phyloP scores from a whole-genome alignment of 495 filamentous ascomycete genomes.

The Penicillium taxi region DNA sequence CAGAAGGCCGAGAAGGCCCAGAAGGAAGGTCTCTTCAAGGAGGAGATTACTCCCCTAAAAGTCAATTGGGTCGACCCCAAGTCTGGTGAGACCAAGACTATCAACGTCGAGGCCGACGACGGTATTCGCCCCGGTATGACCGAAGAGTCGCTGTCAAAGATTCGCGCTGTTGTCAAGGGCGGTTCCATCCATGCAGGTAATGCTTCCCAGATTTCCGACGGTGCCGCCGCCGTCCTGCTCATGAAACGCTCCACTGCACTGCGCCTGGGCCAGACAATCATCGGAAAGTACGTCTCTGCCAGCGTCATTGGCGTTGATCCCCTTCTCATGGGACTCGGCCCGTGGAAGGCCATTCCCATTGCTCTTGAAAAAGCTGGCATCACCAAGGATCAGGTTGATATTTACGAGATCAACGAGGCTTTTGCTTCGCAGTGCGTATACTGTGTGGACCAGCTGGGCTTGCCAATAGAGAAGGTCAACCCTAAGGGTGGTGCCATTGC shows the following conservation, averaged over 20 bases:
- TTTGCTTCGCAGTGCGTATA: background rate
- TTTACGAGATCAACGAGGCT: constrained; percentile 97
- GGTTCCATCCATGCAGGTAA: constrained; percentile 95
- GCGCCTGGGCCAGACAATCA: constrained; percentile 74
- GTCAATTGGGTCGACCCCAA: constrained; percentile 86
- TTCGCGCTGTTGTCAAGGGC: constrained; percentile 85
- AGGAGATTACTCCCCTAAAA: constrained; percentile 81
- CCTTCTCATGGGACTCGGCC: constrained; percentile 90
- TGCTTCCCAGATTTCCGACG: constrained; percentile 90
- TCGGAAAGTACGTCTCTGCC: constrained; percentile 83
- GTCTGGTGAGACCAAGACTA: constrained; percentile 70
- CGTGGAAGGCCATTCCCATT: constrained; percentile 92
- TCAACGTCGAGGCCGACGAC: constrained; percentile 81
- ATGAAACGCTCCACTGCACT: constrained; percentile 94
- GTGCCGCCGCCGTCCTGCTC: constrained; percentile 87
- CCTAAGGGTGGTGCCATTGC: constrained; percentile 97
- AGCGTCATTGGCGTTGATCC: constrained; percentile 85
- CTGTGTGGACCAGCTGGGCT: background rate
- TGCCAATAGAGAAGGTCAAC: constrained; percentile 56
- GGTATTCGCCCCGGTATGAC: constrained; percentile 83
- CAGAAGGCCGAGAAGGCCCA: constrained; percentile 84
- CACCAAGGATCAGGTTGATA: constrained; percentile 84
- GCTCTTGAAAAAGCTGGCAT: constrained; percentile 81
- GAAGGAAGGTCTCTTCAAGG: constrained; percentile 79
- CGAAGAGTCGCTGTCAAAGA: constrained; percentile 76